phyloP scores from a whole-genome alignment of 306 rosid species.

The Rosa multiflora region DNA sequence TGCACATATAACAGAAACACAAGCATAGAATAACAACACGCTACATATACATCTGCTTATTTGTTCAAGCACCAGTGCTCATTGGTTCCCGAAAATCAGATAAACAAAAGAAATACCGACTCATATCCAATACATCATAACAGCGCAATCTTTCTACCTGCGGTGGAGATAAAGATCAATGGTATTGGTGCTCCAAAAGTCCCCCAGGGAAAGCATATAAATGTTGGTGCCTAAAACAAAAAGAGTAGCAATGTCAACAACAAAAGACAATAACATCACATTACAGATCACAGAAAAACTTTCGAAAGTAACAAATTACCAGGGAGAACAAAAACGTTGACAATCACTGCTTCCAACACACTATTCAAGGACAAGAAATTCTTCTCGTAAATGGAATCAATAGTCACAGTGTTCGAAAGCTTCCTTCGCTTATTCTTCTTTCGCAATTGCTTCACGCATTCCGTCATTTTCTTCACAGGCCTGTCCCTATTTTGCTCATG shows the following conservation, averaged over 20 bases:
- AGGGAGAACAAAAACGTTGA: conserved; percentile 78
- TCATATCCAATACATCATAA: background rate
- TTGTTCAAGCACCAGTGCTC: background rate
- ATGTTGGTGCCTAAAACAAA: conserved; percentile 73
- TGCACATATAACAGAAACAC: conserved; percentile 4
- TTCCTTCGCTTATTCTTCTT: conserved; percentile 56
- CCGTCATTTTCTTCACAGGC: conserved; percentile 73
- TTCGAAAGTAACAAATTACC: conserved; percentile 40
- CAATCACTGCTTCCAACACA: conserved; percentile 66
- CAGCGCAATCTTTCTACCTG: conserved; percentile 43
- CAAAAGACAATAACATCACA: conserved; percentile 5
- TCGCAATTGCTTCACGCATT: conserved; percentile 48
- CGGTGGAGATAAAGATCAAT: conserved; percentile 92
- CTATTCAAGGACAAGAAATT: conserved; percentile 72
- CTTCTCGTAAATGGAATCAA: conserved; percentile 80
- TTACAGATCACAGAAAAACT: background rate
- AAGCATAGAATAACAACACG: background rate
- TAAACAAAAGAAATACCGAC: background rate
- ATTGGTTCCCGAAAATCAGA: background rate
- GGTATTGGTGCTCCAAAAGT: conserved; percentile 85
- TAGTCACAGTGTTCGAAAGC: conserved; percentile 73
- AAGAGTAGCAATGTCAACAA: conserved; percentile 3
- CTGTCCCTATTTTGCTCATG: conserved; percentile 65
- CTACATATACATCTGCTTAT: background rate
- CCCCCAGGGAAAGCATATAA: conserved; percentile 80